phyloP scores from a whole-genome alignment of 2,329 filamentous ascomycete species.

The Alternaria gansuensis region DNA sequence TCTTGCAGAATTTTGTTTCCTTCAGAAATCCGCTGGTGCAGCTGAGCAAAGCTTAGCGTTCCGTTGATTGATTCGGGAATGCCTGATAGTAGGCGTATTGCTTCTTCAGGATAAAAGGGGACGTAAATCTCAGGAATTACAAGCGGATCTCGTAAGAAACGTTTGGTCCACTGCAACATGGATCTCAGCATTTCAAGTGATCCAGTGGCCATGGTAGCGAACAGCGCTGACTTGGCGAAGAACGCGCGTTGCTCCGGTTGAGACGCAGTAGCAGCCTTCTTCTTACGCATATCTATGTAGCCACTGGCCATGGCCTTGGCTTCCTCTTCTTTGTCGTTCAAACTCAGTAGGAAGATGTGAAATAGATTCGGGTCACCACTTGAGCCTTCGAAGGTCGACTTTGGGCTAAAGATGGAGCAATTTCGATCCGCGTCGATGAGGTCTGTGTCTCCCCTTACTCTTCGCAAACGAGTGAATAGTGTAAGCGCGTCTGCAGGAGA shows the following conservation, averaged over 20 bases:
- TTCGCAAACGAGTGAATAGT: conserved; percentile 34
- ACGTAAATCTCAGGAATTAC: conserved; percentile 13
- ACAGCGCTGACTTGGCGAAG: conserved; percentile 40
- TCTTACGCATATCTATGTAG: conserved; percentile 32
- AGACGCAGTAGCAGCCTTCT: conserved; percentile 31
- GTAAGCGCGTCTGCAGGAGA: conserved; percentile 26
- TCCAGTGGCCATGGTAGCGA: conserved; percentile 47
- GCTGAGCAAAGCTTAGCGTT: background rate
- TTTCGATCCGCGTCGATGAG: conserved; percentile 19
- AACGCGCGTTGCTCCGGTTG: conserved; percentile 43
- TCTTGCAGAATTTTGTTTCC: conserved; percentile 42
- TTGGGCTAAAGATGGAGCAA: conserved; percentile 17
- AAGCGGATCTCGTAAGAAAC: conserved; percentile 51
- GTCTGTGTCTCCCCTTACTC: conserved; percentile 27
- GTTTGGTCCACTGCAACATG: conserved; percentile 48
- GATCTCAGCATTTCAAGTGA: conserved; percentile 44
- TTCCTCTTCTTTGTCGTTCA: conserved; percentile 19
- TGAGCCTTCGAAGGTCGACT: background rate
- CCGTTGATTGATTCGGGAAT: conserved; percentile 7
- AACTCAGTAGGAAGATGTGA: conserved; percentile 24
- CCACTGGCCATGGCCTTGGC: conserved; percentile 22
- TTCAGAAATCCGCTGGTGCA: conserved; percentile 32
- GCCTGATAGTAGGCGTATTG: conserved; percentile 12
- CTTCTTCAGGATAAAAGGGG: conserved; percentile 3
- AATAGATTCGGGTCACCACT: conserved; percentile 30